phyloP scores from a whole-genome alignment of 2,329 filamentous ascomycete species.

The Grosmannia huntii region DNA sequence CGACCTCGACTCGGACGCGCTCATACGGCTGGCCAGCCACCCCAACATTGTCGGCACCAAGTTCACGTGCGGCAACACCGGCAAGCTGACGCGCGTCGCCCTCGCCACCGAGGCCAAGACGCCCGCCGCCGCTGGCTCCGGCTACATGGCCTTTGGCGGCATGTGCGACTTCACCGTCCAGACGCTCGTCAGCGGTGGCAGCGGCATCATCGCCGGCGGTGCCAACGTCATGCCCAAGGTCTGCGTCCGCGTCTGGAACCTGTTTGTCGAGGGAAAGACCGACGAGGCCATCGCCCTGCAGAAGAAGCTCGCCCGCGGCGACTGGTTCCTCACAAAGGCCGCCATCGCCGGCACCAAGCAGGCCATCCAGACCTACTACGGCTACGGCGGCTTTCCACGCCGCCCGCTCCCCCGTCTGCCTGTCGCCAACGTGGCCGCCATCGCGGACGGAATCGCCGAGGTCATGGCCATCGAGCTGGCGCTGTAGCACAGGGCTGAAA shows the following conservation, averaged over 20 bases:
- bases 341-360: conserved; percentile 80
- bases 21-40: conserved; percentile 68
- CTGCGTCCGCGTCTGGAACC: conserved; percentile 65
- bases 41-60: conserved; percentile 81
- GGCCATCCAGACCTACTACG: conserved; percentile 67
- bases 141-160: conserved; percentile 78
- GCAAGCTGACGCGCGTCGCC: conserved; percentile 76
- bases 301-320: conserved; percentile 62
- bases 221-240: conserved; percentile 79
- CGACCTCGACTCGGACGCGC: conserved; percentile 79
- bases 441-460: conserved; percentile 45
- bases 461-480: conserved; percentile 53
- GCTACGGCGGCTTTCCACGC: conserved; percentile 68
- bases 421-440: conserved; percentile 37
- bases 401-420: conserved; percentile 56
- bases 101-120: conserved; percentile 59
- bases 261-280: conserved; percentile 59
- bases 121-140: conserved; percentile 41
- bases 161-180: conserved; percentile 82
- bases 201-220: conserved; percentile 73
- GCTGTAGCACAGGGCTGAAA: conserved; percentile 21
- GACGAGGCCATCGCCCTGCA: conserved; percentile 67
- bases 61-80: conserved; percentile 84
- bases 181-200: conserved; percentile 65
- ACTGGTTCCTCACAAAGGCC: conserved; percentile 73